Conservation (phyloP, 208 protist genomes). For the Trypanosoma grayi region DNA sequence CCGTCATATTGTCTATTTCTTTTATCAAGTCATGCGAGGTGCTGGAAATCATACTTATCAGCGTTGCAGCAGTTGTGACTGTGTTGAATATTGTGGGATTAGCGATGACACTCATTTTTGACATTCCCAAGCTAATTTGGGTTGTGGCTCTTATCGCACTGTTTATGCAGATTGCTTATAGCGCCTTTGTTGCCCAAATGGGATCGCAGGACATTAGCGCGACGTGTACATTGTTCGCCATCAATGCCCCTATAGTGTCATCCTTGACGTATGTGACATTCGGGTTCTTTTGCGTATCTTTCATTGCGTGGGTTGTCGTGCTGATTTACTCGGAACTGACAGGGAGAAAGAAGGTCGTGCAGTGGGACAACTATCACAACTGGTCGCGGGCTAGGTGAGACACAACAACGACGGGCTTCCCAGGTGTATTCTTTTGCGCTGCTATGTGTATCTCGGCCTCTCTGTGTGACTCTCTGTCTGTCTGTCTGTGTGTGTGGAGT, state of each 20-base stretch:
- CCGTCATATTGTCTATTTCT: background rate
- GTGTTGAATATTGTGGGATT: constrained; percentile 6
- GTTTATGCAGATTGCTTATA: constrained; percentile 42
- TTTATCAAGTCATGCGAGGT: background rate
- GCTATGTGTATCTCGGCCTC: too few species aligned
- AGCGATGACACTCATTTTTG: constrained; percentile 10
- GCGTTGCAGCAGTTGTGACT: background rate
- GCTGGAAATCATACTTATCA: constrained; percentile 7
- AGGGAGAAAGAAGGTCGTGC: constrained; percentile 29
- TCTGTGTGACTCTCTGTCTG: too few species aligned
- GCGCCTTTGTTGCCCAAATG: background rate
- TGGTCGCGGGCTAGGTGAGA: constrained; percentile 17
- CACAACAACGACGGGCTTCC: too few species aligned
- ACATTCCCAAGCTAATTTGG: constrained; percentile 14
- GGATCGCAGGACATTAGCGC: background rate
- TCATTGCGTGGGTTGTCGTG: constrained; percentile 39
- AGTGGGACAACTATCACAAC: constrained; percentile 44
- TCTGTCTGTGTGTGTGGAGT: too few species aligned
- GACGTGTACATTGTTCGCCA: constrained; percentile 30
- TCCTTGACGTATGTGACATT: constrained; percentile 42
- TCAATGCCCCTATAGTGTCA: constrained; percentile 24
- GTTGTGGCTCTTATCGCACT: constrained; percentile 30
- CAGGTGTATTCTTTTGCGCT: too few species aligned
- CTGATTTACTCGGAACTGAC: constrained; percentile 30
- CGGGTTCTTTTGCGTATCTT: constrained; percentile 34